phyloP scores from a whole-genome alignment of 164 flowering plant species.

The Malania oleifera region DNA sequence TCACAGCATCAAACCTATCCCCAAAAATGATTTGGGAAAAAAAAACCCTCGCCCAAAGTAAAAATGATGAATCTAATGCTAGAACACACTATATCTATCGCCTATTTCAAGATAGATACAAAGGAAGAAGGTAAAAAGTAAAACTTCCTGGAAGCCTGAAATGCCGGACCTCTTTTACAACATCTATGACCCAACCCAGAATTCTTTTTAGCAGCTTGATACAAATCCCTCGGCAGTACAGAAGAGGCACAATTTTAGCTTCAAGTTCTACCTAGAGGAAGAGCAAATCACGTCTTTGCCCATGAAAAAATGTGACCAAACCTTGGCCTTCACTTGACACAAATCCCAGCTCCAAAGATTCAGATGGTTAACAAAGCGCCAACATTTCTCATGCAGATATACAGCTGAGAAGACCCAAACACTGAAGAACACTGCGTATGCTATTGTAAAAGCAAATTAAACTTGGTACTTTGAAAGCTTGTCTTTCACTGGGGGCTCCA shows the following conservation, averaged over 20 bases:
- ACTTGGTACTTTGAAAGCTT: slow-evolving; percentile 69
- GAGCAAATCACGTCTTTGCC: not conserved
- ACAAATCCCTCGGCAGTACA: not conserved
- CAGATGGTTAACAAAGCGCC: slow-evolving; percentile 13
- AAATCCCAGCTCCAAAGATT: slow-evolving; percentile 9
- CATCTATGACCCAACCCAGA: slow-evolving; percentile 10
- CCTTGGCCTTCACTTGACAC: not conserved
- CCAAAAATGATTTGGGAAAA: not conserved
- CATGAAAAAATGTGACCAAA: not conserved
- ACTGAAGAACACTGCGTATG: slow-evolving; percentile 4
- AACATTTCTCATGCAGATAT: slow-evolving; percentile 7
- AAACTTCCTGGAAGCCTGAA: slow-evolving; percentile 19
- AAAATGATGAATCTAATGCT: not conserved
- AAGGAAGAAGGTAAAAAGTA: slow-evolving; percentile 4
- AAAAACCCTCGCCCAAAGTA: not conserved
- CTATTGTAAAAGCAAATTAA: slow-evolving; percentile 13
- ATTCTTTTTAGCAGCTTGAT: not conserved
- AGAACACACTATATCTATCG: not conserved
- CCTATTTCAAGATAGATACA: slow-evolving; percentile 1
- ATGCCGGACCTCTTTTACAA: slow-evolving; percentile 21
- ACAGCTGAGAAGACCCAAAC: slow-evolving; percentile 14
- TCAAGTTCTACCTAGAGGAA: slow-evolving; percentile 11
- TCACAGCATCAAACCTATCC: slow-evolving; percentile 4
- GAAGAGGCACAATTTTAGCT: not conserved
- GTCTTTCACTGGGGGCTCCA: slow-evolving; percentile 83